Evolutionary conservation across 129 eudicot genomes (phyloP).

Genomic region (Cynara cardunculus): DNA sequence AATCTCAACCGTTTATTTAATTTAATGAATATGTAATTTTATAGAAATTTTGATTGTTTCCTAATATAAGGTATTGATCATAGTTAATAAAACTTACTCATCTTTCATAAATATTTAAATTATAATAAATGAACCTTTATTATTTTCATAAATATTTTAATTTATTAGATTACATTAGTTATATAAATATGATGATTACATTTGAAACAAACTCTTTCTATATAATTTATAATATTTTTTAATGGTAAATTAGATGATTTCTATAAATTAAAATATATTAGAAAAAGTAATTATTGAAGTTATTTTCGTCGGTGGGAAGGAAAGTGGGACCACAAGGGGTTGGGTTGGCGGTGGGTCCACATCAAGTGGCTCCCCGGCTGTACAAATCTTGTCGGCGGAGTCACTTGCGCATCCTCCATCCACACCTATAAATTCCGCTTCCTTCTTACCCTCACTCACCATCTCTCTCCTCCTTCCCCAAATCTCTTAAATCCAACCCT

Average conservation of each 20-base stretch:
- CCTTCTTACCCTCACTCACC: neutral
- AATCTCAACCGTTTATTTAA: no score
- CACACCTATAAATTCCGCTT: conserved; percentile 25
- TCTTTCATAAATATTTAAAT: no score
- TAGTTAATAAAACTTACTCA: no score
- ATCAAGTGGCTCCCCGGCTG: conserved; percentile 15
- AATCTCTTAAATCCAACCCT: neutral
- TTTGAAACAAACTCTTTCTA: no score
- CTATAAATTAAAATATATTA: neutral
- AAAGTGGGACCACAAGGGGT: neutral
- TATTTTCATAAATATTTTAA: no score
- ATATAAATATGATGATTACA: no score
- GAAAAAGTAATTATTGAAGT: neutral
- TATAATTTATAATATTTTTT: no score
- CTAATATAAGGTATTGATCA: no score
- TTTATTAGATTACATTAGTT: no score
- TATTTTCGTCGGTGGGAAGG: conserved; percentile 20
- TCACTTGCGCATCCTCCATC: neutral
- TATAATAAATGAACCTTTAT: no score
- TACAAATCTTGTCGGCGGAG: conserved; percentile 18
- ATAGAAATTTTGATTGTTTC: no score
- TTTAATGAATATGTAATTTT: no score
- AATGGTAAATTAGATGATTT: neutral
- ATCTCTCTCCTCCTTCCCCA: neutral
- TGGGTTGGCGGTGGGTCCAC: conserved; percentile 20